phyloP scores from a whole-genome alignment of 768 basidiomycete species.

The Cyathus striatus region DNA sequence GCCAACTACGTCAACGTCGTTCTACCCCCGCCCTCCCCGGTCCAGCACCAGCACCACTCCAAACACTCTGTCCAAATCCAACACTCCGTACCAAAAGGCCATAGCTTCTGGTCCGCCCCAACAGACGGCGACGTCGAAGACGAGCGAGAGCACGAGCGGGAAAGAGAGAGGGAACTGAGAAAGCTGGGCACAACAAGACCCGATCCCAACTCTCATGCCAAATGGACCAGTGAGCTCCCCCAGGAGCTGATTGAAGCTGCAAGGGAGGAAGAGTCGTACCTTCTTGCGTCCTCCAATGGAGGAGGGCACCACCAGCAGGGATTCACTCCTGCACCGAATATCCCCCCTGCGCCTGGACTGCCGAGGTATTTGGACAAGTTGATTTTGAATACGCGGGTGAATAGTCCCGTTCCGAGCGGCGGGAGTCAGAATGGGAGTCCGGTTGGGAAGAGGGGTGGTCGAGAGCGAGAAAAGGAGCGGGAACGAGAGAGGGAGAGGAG shows the following conservation, averaged over 20 bases:
- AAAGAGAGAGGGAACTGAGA: constrained; percentile 3
- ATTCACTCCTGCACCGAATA: constrained; percentile 63
- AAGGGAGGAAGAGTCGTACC: constrained; percentile 76
- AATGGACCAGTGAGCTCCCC: constrained; percentile 82
- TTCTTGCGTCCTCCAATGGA: constrained; percentile 33
- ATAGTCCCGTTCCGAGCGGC: constrained; percentile 19
- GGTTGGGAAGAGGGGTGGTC: constrained; percentile 12
- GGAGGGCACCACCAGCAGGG: constrained; percentile 20
- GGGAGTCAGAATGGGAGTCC: constrained; percentile 18
- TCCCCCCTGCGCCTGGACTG: constrained; percentile 83
- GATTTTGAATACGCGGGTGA: constrained; percentile 66
- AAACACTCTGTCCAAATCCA: constrained; percentile 4
- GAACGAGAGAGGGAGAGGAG: constrained; percentile 10
- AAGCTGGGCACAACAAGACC: background rate
- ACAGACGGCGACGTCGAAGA: constrained; percentile 30
- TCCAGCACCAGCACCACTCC: constrained; percentile 16
- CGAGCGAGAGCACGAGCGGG: constrained; percentile 9
- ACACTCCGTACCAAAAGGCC: constrained; percentile 23
- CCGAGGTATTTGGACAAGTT: constrained; percentile 93
- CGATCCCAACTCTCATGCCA: constrained; percentile 6
- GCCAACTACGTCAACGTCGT: constrained; percentile 87
- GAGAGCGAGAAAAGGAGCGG: constrained; percentile 12
- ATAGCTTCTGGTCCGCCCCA: constrained; percentile 36
- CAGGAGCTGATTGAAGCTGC: constrained; percentile 74
- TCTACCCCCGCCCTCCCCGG: constrained; percentile 15